Evolutionary conservation across 1,284 basidiomycete genomes (phyloP).

Genomic region (Anthracocystis panici-leucophaei): DNA sequence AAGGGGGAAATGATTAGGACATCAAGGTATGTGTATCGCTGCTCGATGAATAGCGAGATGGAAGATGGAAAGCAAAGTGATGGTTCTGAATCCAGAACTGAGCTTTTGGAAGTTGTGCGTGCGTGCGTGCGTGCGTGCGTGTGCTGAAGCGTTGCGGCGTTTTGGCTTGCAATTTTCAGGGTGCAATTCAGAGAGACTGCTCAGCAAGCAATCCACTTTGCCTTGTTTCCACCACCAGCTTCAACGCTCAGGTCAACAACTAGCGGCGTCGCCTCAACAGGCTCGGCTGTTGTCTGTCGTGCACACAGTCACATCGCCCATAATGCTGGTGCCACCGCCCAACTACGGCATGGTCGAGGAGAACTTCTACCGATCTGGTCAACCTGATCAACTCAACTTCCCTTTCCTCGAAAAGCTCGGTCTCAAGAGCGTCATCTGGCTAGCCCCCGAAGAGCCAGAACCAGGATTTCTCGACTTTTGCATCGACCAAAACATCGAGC

Average conservation of each 20-base stretch:
- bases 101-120: constrained; percentile 4
- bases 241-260: background rate
- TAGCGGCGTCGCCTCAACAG: background rate
- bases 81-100: constrained; percentile 5
- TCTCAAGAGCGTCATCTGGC: constrained; percentile 73
- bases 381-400: constrained; percentile 74
- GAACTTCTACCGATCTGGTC: constrained; percentile 73
- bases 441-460: constrained; percentile 73
- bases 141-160: too few relatives aligned
- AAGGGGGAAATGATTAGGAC: background rate
- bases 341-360: constrained; percentile 74
- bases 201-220: background rate
- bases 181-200: too few relatives aligned
- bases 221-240: background rate
- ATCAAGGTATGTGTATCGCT: background rate
- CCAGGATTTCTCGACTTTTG: constrained; percentile 70
- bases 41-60: background rate
- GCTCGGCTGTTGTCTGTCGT: background rate
- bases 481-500: constrained; percentile 66
- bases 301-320: background rate
- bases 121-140: too few relatives aligned
- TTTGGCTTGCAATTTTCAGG: background rate
- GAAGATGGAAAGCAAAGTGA: background rate
- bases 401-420: constrained; percentile 73
- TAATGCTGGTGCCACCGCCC: constrained; percentile 72